Conservation (phyloP, 495 filamentous ascomycete genomes). For the Neurospora sp. region DNA sequence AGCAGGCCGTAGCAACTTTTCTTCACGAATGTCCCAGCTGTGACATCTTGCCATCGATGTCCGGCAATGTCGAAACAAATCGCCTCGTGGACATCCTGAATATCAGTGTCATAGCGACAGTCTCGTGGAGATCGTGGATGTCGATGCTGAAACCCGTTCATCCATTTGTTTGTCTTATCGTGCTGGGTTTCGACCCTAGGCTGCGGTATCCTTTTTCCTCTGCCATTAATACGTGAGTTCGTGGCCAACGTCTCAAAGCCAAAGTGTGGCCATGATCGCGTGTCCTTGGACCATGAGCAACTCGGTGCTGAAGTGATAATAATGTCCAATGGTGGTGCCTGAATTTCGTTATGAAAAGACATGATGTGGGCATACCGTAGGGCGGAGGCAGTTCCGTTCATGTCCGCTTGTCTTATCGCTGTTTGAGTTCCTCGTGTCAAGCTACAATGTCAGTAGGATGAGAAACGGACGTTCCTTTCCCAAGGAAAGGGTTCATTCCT, state of each 20-base stretch:
- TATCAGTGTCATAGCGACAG: neutral
- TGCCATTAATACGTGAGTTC: neutral
- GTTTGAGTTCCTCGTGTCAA: neutral
- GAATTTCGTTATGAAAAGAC: neutral
- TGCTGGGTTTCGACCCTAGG: neutral
- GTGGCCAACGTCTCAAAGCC: neutral
- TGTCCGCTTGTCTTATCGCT: neutral
- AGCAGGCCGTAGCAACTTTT: neutral
- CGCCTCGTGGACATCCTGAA: neutral
- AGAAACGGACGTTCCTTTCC: neutral
- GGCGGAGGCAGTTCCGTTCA: neutral
- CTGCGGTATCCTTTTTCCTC: neutral
- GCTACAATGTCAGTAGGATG: neutral
- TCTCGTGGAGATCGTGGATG: neutral
- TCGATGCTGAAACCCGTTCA: neutral
- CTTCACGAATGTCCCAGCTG: neutral
- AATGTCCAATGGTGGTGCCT: neutral
- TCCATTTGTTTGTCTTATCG: neutral
- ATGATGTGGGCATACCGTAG: neutral
- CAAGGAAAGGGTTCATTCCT: neutral
- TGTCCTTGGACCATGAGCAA: neutral
- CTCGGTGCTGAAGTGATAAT: neutral
- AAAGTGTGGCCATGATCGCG: neutral
- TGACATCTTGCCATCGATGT: neutral
- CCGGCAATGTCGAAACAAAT: neutral